phyloP scores from a whole-genome alignment of 345 rosid species.

The Gossypium thurberi region DNA sequence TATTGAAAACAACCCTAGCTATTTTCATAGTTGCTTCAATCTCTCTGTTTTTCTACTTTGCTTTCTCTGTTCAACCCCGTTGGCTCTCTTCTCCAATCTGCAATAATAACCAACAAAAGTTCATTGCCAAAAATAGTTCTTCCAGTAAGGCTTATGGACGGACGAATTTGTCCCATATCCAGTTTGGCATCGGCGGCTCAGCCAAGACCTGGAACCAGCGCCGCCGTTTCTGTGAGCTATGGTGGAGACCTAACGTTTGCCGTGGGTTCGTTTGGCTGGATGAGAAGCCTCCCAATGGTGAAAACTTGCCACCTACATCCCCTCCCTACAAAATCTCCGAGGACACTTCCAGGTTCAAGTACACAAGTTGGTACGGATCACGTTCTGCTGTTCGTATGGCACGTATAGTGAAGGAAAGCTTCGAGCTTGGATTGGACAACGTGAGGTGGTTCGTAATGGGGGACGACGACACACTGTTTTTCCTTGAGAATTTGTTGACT shows the following conservation, averaged over 20 bases:
- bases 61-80: not conserved
- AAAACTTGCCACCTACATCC: constrained; percentile 40
- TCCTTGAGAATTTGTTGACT: constrained; percentile 56
- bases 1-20: constrained; percentile 3
- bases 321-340: constrained; percentile 59
- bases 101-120: constrained; percentile 9
- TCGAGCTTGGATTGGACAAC: constrained; percentile 53
- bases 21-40: not conserved
- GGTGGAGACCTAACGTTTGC: constrained; percentile 73
- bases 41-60: not conserved
- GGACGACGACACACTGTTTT: constrained; percentile 88
- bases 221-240: constrained; percentile 49
- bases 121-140: not conserved
- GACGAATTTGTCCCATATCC: constrained; percentile 55
- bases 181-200: constrained; percentile 80
- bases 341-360: constrained; percentile 58
- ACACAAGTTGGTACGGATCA: constrained; percentile 62
- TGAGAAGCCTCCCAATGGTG: constrained; percentile 35
- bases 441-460: constrained; percentile 98
- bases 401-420: constrained; percentile 72
- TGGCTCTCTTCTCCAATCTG: constrained; percentile 22
- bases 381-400: constrained; percentile 73
- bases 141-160: not conserved
- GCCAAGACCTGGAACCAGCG: constrained; percentile 70
- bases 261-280: constrained; percentile 89